Base-by-base conservation (phyloP, 306 rosid genomes). In the Prunus davidiana region DNA sequence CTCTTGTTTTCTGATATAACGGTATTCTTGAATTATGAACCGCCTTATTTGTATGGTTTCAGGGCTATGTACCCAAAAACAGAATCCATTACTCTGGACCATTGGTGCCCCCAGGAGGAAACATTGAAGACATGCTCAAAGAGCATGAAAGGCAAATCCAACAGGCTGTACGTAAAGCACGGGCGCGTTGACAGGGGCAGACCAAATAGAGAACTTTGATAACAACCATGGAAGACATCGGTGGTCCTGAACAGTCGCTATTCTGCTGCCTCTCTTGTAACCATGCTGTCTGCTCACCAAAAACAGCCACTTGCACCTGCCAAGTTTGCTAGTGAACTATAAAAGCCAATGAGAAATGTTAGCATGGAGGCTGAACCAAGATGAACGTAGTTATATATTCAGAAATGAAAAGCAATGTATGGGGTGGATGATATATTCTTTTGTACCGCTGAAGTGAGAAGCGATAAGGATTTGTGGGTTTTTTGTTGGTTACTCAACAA, bases 81-180 rank as follows among this genome's bases (percentile, higher is more conserved):
- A 89, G 97, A 86, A 92, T 95, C 56, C 91, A 95, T 67, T 88
- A 76, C 84, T 95, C 98, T 18, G 98, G 98, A 81, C 98, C 97
- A 8, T 85, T 95, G 88, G 76, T 95, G 73, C 86, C 93, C 7
- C 81, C 88, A 0, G 92, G 97, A 22, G 92, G 93, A 9, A 89
- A 82, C 82, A 79, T 95, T 34, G 98, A 95, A 25, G 97, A 95
- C 81, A 89, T 95, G 97, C 87, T 95, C 24, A 87, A 70, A 79
- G 97, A 92, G 83, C 98, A 95, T 24, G 98, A 95, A 75, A 86
- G 87, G 71, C 87, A 90, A 79, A 95, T 95, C 85, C 98, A 92
- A 80, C 96, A 90, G 74, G 97, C 96, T 34, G 91, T 92, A 54
- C 93, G 98, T 19, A 89, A 89, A 78, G 96, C 93, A 6, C 88